Evolutionary conservation across 345 rosid species (phyloP).

Genomic region (Ricinus communis): DNA sequence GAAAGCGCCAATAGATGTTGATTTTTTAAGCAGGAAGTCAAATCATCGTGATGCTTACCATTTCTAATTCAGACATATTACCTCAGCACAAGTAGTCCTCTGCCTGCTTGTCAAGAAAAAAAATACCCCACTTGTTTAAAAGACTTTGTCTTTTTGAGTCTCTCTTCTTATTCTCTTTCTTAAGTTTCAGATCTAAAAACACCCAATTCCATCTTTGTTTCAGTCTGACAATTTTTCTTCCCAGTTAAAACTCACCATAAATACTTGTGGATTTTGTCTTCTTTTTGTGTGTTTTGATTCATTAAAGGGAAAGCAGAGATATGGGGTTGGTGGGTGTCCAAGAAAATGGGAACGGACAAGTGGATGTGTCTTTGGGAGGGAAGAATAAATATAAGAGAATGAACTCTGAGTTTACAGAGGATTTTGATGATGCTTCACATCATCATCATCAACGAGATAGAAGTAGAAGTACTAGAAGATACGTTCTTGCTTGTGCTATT

Average conservation of each 20-base stretch:
- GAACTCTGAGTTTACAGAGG: conserved; percentile 46
- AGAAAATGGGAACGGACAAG: conserved; percentile 47
- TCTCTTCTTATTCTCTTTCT: background rate
- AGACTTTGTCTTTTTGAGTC: background rate
- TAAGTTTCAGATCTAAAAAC: conserved; percentile 14
- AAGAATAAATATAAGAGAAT: conserved; percentile 80
- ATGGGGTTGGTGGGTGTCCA: conserved; percentile 55
- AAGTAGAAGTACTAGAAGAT: conserved; percentile 7
- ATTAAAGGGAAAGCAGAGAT: background rate
- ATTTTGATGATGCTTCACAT: conserved; percentile 14
- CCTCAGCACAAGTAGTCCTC: background rate
- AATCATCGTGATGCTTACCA: conserved; percentile 5
- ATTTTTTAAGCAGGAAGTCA: conserved; percentile 10
- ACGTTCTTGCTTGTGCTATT: conserved; percentile 71
- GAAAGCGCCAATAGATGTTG: conserved; percentile 29
- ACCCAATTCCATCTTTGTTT: background rate
- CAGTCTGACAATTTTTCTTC: background rate
- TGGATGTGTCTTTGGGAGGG: conserved; percentile 43
- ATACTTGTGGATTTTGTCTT: conserved; percentile 12
- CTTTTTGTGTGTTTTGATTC: background rate
- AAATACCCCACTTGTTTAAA: conserved; percentile 5
- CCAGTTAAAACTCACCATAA: background rate
- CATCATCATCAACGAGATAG: conserved; percentile 20
- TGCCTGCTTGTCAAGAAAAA: background rate
- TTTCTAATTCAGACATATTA: background rate